Percentiles rank a stretch among this genome's conserved stretches.
Conservation (phyloP, 768 basidiomycete genomes). For the Tricholoma flavovirens region DNA sequence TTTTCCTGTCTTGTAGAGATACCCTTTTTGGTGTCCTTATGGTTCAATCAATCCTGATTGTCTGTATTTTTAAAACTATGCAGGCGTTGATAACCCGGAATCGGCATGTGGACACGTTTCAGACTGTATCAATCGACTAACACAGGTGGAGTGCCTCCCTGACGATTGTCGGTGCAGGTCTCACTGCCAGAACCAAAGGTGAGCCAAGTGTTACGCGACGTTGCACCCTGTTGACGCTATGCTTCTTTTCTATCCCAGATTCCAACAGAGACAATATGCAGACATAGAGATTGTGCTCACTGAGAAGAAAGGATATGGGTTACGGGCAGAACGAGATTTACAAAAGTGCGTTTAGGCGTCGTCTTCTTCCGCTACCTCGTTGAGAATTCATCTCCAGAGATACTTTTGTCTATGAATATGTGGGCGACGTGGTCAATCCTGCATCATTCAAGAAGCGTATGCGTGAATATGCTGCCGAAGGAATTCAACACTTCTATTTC, state of each 20-base stretch:
- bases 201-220: conserved; percentile 18
- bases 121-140: conserved; percentile 95
- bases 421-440: conserved; percentile 92
- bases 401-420: conserved; percentile 92
- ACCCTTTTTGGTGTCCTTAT: background rate
- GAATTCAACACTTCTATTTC: conserved; percentile 96
- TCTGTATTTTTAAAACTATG: conserved; percentile 7
- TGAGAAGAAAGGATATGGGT: conserved; percentile 92
- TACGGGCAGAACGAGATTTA: conserved; percentile 69
- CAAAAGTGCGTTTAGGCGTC: conserved; percentile 44
- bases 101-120: conserved; percentile 80
- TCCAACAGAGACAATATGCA: conserved; percentile 82
- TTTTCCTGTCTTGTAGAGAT: conserved; percentile 7
- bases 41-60: conserved; percentile 8
- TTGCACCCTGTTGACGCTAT: conserved; percentile 6
- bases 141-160: conserved; percentile 93
- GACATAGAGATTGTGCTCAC: conserved; percentile 87
- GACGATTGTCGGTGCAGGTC: conserved; percentile 81
- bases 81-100: conserved; percentile 56
- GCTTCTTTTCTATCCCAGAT: conserved; percentile 42
- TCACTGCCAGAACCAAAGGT: conserved; percentile 94
- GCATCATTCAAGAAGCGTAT: conserved; percentile 87
- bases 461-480: conserved; percentile 88
- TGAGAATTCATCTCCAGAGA: conserved; percentile 49
- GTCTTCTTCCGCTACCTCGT: background rate